Conservation (phyloP, 305 asterid species). For the Fraxinus platypoda region DNA sequence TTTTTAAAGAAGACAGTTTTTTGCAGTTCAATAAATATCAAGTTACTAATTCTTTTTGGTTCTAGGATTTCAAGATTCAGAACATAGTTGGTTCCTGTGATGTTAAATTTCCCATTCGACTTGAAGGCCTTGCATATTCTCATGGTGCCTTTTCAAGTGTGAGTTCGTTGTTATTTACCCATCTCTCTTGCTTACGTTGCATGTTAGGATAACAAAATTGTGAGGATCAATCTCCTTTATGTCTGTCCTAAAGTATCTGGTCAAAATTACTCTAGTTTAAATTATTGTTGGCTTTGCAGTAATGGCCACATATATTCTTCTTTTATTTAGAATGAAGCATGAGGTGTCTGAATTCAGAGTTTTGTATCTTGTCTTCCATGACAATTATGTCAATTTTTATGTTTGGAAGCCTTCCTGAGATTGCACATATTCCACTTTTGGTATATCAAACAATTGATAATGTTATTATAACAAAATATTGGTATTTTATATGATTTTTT, state of each 20-base stretch:
- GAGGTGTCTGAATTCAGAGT: background rate
- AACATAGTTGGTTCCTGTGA: slow-evolving; percentile 82
- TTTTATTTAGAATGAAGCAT: background rate
- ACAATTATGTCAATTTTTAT: background rate
- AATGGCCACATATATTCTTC: background rate
- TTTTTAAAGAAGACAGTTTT: background rate
- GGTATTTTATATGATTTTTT: background rate
- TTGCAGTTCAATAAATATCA: background rate
- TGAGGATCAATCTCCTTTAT: background rate
- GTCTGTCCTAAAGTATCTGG: background rate
- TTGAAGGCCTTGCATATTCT: slow-evolving; percentile 79
- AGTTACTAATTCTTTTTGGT: background rate
- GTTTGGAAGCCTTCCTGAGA: background rate
- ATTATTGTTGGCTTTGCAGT: background rate
- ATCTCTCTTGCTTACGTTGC: background rate
- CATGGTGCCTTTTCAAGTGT: slow-evolving; percentile 89
- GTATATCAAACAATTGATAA: background rate
- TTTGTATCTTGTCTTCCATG: background rate
- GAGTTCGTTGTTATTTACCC: slow-evolving; percentile 30
- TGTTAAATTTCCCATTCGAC: slow-evolving; percentile 78
- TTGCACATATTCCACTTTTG: background rate
- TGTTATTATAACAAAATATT: background rate
- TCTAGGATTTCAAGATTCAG: slow-evolving; percentile 81
- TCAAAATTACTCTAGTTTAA: background rate
- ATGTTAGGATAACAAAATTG: background rate